Base-by-base conservation (phyloP, 139 green algal species). In the Trebouxia sp. region DNA sequence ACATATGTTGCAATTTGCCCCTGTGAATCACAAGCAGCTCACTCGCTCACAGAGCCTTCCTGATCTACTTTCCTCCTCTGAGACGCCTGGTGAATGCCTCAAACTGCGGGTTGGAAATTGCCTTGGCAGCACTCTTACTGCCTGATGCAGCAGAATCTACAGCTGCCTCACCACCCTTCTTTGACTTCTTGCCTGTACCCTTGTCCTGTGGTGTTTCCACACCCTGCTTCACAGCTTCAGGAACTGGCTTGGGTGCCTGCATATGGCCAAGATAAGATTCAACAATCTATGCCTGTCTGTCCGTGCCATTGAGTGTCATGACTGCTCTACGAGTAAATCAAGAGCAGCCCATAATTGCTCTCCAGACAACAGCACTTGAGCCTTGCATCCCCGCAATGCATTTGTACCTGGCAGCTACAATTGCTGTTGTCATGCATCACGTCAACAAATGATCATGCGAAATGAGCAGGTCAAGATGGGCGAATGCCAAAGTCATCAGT, bases 1-100 rank as follows among this genome's bases (percentile, higher is more conserved):
- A n/a, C n/a, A n/a, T n/a, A n/a, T n/a, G n/a, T n/a, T n/a, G n/a
- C n/a, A n/a, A n/a, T n/a, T n/a, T n/a, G n/a, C n/a, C n/a, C 53
- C 53, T 65, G 53, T 15, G 24, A 26, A 65, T 65, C 11, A 65
- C 24, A 65, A 35, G 55, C 55, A 38, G n/a, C 11, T 65, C 22
- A 65, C 6, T 35, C 22, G 1, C 10, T 37, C n/a, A n/a, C n/a
- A n/a, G n/a, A n/a, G n/a, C n/a, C 3, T 30, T 72, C 15, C 4
- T 72, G 35, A 45, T 28, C 69, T 77, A 77, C n/a, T 77, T 77
- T 39, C 69, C 69, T 35, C 69, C 69, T 9, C 69, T 55, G 26
- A 37, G 7, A 38, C 69, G 69, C 39, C 41, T 41, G 24, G 55
- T 41, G 39, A 77, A 77, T 22, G 41, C 69, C 41, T 77, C 69